Conservation (phyloP, 805 yeast genomes). For the Wickerhamiella lipophila region DNA sequence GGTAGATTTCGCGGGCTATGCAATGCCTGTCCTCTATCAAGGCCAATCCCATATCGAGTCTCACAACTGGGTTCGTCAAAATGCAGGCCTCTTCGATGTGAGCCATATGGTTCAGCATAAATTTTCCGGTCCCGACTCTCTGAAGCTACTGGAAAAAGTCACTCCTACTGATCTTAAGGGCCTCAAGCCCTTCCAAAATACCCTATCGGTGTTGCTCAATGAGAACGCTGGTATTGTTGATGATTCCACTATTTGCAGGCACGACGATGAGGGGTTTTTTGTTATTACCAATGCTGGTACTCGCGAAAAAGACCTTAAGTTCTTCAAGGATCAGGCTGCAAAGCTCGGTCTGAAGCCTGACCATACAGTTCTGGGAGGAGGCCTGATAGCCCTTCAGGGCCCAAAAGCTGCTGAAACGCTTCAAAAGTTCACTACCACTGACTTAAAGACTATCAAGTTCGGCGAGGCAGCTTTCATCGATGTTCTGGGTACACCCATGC, state of each 20-base stretch:
- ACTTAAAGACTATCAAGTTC: slow-evolving; percentile 53
- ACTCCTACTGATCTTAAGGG: slow-evolving; percentile 77
- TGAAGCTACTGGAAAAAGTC: slow-evolving; percentile 55
- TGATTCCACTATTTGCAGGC: slow-evolving; percentile 82
- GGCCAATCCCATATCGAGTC: slow-evolving; percentile 84
- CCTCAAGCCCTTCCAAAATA: slow-evolving; percentile 47
- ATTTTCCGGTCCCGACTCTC: slow-evolving; percentile 54
- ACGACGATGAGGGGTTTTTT: slow-evolving; percentile 53
- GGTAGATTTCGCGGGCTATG: slow-evolving; percentile 94
- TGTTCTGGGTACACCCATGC: slow-evolving; percentile 37
- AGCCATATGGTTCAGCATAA: slow-evolving; percentile 95
- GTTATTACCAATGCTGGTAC: slow-evolving; percentile 96
- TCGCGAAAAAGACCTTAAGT: slow-evolving; percentile 62
- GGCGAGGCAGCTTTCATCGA: slow-evolving; percentile 50
- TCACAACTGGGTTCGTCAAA: slow-evolving; percentile 81
- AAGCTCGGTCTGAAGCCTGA: slow-evolving; percentile 29
- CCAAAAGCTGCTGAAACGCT: slow-evolving; percentile 65
- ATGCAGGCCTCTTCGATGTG: slow-evolving; percentile 89
- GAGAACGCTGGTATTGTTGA: slow-evolving; percentile 82
- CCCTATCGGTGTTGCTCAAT: slow-evolving; percentile 62
- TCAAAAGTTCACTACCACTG: slow-evolving; percentile 46
- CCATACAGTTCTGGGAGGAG: slow-evolving; percentile 44
- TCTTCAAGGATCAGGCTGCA: slow-evolving; percentile 42
- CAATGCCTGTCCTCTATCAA: slow-evolving; percentile 84
- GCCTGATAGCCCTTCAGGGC: slow-evolving; percentile 85